These are phyloP conservation scores for Mentha longifolia DNA, from an alignment of 257 asterid genomes.

Conservation along the genomic window DNA sequence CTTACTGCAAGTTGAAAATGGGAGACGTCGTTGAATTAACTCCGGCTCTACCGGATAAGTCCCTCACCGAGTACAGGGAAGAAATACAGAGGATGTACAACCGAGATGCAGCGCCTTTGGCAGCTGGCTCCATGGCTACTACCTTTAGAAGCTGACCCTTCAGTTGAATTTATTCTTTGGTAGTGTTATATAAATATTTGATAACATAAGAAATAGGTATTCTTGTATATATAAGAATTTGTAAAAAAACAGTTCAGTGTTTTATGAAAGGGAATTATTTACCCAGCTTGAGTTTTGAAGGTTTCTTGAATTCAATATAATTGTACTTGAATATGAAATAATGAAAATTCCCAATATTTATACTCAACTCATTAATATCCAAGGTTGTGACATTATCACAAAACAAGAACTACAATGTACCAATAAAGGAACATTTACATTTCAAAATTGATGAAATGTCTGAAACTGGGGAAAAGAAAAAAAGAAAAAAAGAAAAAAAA, in stretches of 20 bases:
- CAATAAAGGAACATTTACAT: neutral
- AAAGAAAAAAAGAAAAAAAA: too few species aligned
- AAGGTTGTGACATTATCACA: too few species aligned
- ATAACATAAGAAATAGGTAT: conserved; percentile 21
- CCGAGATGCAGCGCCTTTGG: conserved; percentile 44
- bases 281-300: neutral
- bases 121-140: conserved; percentile 51
- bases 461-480: neutral
- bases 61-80: conserved; percentile 75
- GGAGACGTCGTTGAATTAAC: conserved; percentile 94
- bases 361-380: too few species aligned
- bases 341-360: too few species aligned
- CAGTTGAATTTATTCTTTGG: conserved; percentile 39
- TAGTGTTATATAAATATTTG: neutral
- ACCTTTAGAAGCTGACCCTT: conserved; percentile 60
- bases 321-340: too few species aligned
- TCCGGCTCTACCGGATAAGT: conserved; percentile 83
- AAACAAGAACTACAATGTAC: too few species aligned
- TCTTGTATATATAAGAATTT: conserved; percentile 56
- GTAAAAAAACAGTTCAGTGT: conserved; percentile 44
- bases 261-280: conserved; percentile 24
- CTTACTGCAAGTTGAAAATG: conserved; percentile 77
- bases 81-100: conserved; percentile 95
- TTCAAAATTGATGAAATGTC: neutral
- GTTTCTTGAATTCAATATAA: too few species aligned